phyloP scores from a whole-genome alignment of 352 stramenopile genomes.

The Hyaloperonospora brassicae region DNA sequence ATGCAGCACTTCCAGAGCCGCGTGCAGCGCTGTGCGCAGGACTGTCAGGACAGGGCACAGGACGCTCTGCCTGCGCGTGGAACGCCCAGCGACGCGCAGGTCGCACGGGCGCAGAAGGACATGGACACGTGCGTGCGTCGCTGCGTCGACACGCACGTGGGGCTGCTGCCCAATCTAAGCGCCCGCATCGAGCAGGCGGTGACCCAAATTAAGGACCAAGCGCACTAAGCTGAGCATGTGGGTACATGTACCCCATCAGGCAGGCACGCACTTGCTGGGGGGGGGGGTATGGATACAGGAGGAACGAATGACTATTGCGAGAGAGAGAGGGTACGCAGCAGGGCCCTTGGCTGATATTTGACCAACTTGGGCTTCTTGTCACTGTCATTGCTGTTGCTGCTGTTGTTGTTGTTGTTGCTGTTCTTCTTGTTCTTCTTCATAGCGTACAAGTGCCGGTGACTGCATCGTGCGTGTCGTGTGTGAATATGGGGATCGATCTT shows the following conservation, averaged over 20 bases:
- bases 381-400: too few species aligned
- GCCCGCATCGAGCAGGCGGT: constrained; percentile 69
- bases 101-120: constrained; percentile 55
- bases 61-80: constrained; percentile 52
- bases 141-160: constrained; percentile 72
- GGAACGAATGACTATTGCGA: constrained; percentile 4
- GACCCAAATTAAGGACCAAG: constrained; percentile 53
- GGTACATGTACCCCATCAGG: too few species aligned
- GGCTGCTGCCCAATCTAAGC: constrained; percentile 62
- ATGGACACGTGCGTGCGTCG: constrained; percentile 66
- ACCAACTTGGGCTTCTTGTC: too few species aligned
- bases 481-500: background rate
- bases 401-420: background rate
- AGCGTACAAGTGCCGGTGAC: background rate
- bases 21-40: constrained; percentile 78
- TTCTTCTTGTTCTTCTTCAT: background rate
- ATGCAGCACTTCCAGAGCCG: constrained; percentile 82
- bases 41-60: constrained; percentile 79
- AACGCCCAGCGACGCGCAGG: constrained; percentile 62
- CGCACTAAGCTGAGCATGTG: too few species aligned
- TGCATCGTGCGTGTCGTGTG: background rate
- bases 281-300: constrained; percentile 9
- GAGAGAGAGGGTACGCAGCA: background rate
- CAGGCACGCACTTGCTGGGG: too few species aligned
- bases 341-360: too few species aligned